Evolutionary conservation across 129 eudicot species (phyloP), one percentile per base, ranked within the genome.

Genomic region (Ambrosia trifida): DNA sequence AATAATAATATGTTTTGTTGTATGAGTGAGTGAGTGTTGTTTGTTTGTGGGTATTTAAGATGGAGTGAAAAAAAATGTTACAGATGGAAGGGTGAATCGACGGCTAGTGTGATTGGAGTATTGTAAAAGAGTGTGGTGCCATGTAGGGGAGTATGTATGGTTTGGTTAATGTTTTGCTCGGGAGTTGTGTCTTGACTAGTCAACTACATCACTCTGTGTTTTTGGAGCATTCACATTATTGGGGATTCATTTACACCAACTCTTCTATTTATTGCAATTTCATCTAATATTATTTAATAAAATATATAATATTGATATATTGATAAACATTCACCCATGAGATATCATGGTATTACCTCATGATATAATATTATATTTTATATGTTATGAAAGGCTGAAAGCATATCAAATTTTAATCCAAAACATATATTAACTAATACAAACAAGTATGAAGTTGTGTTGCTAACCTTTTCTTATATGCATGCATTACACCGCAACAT

Each of bases 181-280:
- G 80, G 68, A 58, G 45, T 52, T 36, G 79, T 75, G 79, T 54
- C 57, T 75, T 75, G 79, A 74, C 73, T 75, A 66, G 79, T 75
- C 79, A 65, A 66, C 66, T 53, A 75, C 57, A 18, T 28, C 18
- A 40, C 66, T 28, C 24, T 36, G 56, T 74, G 56, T 52, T 47
- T 63, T 64, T 51, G 79, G 66, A 65, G 32, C 11, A 32, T 66
- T 75, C 71, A 66, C 79, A 75, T 75, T 64, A 75, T 75, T 74
- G 66, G 54, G 19, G 43, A 51, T 74, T 64, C 68, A 51, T 65
- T 50, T 18, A 45, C 32, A 51, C 54, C 72, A 51, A 65, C 66
- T 65, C 52, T 74, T 74, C 57, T 40, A 38, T 63, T 64, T 51
- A 63, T 64, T 74, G 33, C 9, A 69, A 33, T 52, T 69, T 68